These are phyloP conservation scores for Rhinocladiella mackenziei DNA, from an alignment of 2,329 filamentous ascomycete species.

Conservation along the genomic window DNA sequence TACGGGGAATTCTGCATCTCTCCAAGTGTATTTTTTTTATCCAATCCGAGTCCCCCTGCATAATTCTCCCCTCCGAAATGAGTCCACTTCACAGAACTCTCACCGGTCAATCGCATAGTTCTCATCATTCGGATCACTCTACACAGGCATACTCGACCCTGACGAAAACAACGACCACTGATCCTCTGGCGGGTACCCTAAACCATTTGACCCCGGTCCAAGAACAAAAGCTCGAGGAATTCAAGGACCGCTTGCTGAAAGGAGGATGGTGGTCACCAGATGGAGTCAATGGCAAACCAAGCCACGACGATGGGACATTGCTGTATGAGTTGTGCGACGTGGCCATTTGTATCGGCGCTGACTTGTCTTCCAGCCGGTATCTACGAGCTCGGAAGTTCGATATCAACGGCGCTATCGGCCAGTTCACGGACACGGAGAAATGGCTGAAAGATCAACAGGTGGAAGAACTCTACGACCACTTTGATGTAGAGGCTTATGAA, in stretches of 20 bases:
- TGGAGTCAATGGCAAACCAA: slow-evolving; percentile 36
- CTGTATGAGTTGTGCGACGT: slow-evolving; percentile 38
- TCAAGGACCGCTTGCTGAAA: slow-evolving; percentile 66
- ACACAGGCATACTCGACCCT: slow-evolving; percentile 12
- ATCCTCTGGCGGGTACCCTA: slow-evolving; percentile 59
- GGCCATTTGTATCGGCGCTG: slow-evolving; percentile 1
- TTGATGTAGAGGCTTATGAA: slow-evolving; percentile 81
- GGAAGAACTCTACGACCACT: slow-evolving; percentile 75
- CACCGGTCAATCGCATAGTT: slow-evolving; percentile 29
- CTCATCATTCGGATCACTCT: slow-evolving; percentile 26
- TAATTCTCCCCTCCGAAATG: too few relatives aligned
- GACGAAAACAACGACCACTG: slow-evolving; percentile 26
- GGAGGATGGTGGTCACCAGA: slow-evolving; percentile 52
- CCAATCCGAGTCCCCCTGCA: too few relatives aligned
- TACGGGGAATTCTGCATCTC: too few relatives aligned
- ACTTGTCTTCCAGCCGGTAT: slow-evolving; percentile 62
- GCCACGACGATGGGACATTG: slow-evolving; percentile 47
- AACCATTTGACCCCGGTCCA: slow-evolving; percentile 70
- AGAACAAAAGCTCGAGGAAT: slow-evolving; percentile 61
- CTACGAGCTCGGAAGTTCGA: slow-evolving; percentile 80
- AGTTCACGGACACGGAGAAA: slow-evolving; percentile 84
- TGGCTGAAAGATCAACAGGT: slow-evolving; percentile 80
- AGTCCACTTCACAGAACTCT: slow-evolving; percentile 26
- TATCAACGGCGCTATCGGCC: slow-evolving; percentile 69
- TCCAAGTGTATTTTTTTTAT: neutral